These are phyloP conservation scores for Conticribra weissflogii DNA, from an alignment of 108 stramenopile genomes.

Conservation along the genomic window DNA sequence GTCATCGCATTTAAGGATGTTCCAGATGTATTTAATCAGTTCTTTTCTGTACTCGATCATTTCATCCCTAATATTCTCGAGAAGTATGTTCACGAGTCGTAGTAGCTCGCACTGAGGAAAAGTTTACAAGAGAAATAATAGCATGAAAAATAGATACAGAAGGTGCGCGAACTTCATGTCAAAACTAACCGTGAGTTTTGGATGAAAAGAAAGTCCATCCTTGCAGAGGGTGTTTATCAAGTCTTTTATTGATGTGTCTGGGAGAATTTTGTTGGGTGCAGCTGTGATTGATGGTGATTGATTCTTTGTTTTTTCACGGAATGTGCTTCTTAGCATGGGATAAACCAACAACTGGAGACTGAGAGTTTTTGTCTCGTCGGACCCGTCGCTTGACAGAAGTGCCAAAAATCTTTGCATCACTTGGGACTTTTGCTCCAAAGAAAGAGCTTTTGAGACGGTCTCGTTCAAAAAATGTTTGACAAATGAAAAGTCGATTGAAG, in stretches of 20 bases:
- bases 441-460: conserved; percentile 52
- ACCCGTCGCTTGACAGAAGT: conserved; percentile 71
- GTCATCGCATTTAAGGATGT: conserved; percentile 85
- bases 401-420: conserved; percentile 75
- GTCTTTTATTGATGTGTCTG: conserved; percentile 16
- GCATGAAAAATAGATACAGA: too few relatives aligned
- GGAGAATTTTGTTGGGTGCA: conserved; percentile 11
- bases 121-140: too few relatives aligned
- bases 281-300: background rate
- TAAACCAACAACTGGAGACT: conserved; percentile 70
- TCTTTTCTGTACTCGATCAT: conserved; percentile 65
- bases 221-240: conserved; percentile 2
- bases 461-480: conserved; percentile 54
- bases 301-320: background rate
- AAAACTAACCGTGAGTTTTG: background rate
- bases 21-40: conserved; percentile 92
- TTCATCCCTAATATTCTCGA: conserved; percentile 68
- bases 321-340: conserved; percentile 61
- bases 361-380: conserved; percentile 81
- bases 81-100: conserved; percentile 77
- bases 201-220: background rate
- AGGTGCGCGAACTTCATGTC: too few relatives aligned
- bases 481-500: conserved; percentile 74
- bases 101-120: conserved; percentile 73
- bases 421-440: conserved; percentile 51